phyloP scores from a whole-genome alignment of 441 rosid genomes.

The Euphorbia corollata region DNA sequence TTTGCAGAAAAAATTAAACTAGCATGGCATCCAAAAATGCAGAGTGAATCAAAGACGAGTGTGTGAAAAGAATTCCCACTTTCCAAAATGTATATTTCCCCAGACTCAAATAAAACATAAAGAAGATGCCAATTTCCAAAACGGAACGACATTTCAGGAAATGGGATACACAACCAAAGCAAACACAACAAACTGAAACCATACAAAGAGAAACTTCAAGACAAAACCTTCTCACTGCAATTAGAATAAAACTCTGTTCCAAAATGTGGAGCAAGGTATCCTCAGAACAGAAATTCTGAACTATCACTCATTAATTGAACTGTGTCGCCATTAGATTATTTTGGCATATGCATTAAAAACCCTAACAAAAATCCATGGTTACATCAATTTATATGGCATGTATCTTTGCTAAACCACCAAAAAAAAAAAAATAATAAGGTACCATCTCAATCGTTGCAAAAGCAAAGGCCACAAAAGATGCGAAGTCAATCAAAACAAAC shows the following conservation, averaged over 20 bases:
- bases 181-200: neutral
- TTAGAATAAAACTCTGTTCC: neutral
- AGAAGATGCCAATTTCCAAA: no score
- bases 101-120: no score
- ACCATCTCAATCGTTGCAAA: conserved; percentile 22
- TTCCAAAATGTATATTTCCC: no score
- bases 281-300: neutral
- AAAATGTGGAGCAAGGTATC: neutral
- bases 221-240: neutral
- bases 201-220: neutral
- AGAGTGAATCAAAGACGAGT: no score
- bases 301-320: neutral
- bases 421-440: no score
- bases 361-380: conserved; percentile 27
- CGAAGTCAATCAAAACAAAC: conserved; percentile 30
- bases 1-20: no score
- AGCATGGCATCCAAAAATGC: no score
- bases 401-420: conserved; percentile 28
- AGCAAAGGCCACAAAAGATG: conserved; percentile 30
- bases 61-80: no score
- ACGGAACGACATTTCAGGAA: neutral
- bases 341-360: conserved; percentile 32
- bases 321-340: conserved; percentile 34
- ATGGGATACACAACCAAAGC: neutral
- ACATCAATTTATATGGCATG: conserved; percentile 20